Percentiles rank a stretch among this genome's conserved stretches.
Evolutionary conservation across 805 yeast genomes (phyloP).

Genomic region (Saccharomyces kudriavzevii): DNA sequence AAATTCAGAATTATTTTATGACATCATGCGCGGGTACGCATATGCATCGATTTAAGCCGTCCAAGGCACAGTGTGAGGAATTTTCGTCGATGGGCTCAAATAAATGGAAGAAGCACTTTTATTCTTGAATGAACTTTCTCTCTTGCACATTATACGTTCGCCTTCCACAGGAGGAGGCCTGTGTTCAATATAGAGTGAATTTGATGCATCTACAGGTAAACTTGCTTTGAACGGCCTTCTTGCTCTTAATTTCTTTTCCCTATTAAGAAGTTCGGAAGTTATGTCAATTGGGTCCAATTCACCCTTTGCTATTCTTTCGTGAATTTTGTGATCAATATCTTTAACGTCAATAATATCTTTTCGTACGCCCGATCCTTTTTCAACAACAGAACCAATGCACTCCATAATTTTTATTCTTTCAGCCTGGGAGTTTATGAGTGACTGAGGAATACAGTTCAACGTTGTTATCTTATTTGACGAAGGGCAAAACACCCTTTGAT

Average conservation of each 20-base stretch:
- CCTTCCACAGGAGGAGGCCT: not conserved
- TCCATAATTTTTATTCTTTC: conserved; percentile 5
- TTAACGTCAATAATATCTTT: conserved; percentile 24
- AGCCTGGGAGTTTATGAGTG: not conserved
- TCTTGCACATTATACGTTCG: not conserved
- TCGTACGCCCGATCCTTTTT: conserved; percentile 12
- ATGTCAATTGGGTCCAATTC: conserved; percentile 50
- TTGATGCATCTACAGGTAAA: not conserved
- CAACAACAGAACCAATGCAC: conserved; percentile 36
- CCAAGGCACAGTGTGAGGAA: not conserved
- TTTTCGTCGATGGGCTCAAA: not conserved
- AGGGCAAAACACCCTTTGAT: conserved; percentile 79
- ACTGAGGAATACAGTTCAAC: conserved; percentile 47
- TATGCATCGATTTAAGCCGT: not conserved
- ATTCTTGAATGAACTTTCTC: not conserved
- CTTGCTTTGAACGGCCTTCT: not conserved
- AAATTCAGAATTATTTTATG: too few relatives aligned
- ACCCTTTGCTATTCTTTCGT: conserved; percentile 54
- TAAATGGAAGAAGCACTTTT: not conserved
- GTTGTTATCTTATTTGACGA: conserved; percentile 37
- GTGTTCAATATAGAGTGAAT: not conserved
- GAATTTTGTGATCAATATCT: conserved; percentile 38
- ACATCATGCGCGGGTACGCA: too few relatives aligned
- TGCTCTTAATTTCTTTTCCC: conserved; percentile 20
- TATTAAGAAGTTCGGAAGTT: conserved; percentile 27